Evolutionary conservation across 441 rosid genomes (phyloP), one percentile per base, ranked within the genome.

Genomic region (Brassica hybrid): DNA sequence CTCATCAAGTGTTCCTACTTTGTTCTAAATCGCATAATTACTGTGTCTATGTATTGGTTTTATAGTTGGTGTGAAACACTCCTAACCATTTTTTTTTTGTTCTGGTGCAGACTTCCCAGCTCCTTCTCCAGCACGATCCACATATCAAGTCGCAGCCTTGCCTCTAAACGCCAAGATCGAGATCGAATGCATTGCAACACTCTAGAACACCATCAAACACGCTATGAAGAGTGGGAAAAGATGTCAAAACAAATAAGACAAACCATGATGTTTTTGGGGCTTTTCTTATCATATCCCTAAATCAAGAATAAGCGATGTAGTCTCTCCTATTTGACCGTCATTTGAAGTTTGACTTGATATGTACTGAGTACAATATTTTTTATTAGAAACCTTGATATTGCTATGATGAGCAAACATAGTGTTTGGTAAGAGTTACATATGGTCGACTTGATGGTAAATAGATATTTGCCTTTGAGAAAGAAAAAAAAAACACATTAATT

Each of bases 101-200:
- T 13, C 21, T 67, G 41, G 18, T 84, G 77, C 93, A 92, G 98
- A 93, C 82, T 93, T 96, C 74, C 87, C 92, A 7, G 88, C 89
- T 48, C 92, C 94, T 72, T 85, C 90, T 38, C 99, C 99, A 7
- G 93, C 99, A 36, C 89, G 97, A 38, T 85, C 98, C 4, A 96
- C 99, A 18, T 93, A 88, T 80, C 97, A 92, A 83, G 98, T 91
- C 1, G 98, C 98, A 13, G 99, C 94, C 71, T 77, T 94, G 86
- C 98, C 99, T 6, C 34, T 89, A 81, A 85, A 91, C 65, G 96
- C 98, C 17, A 92, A 76, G 90, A 86, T 93, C 36, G 99, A 93
- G 88, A 90, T 96, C 11, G 97, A 96, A 76, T 92, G 99, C 86
- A 91, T 94, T 80, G 98, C 99, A 19, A 82, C 86, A 19, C 86